These are phyloP conservation scores for Candida tropicalis DNA, from an alignment of 1,139 yeast species.

Conservation along the genomic window DNA sequence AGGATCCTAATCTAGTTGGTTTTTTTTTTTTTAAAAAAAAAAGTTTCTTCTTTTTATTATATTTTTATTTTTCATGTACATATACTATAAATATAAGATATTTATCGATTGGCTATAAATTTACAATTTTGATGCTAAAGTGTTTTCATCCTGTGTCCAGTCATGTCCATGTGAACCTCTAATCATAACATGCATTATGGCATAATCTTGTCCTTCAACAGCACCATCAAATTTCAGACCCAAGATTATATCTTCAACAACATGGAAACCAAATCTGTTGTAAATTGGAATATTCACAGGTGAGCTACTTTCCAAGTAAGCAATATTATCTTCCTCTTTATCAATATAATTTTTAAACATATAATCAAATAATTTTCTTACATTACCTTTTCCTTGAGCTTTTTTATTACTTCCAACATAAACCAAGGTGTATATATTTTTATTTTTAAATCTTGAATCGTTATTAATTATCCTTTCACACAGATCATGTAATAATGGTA, in stretches of 20 bases:
- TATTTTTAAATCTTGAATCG: slow-evolving; percentile 39
- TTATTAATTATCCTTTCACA: slow-evolving; percentile 37
- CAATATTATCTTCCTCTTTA: slow-evolving; percentile 36
- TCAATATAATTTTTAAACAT: slow-evolving; percentile 58
- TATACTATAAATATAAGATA: slow-evolving; percentile 9
- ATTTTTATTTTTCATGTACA: slow-evolving; percentile 1
- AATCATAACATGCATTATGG: slow-evolving; percentile 61
- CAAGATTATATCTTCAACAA: slow-evolving; percentile 51
- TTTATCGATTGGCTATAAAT: slow-evolving; percentile 14
- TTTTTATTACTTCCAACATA: slow-evolving; percentile 60
- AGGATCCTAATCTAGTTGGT: slow-evolving; percentile 9
- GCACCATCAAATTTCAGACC: slow-evolving; percentile 39
- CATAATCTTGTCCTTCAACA: slow-evolving; percentile 49
- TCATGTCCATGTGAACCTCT: slow-evolving; percentile 48
- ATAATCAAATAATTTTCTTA: slow-evolving; percentile 57
- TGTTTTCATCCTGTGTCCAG: slow-evolving; percentile 32
- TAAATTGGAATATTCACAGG: slow-evolving; percentile 57
- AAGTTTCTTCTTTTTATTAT: not conserved
- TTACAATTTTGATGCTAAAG: slow-evolving; percentile 17
- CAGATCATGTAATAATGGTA: slow-evolving; percentile 58
- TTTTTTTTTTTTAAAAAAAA: not conserved
- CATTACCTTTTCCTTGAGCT: slow-evolving; percentile 71
- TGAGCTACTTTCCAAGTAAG: slow-evolving; percentile 65
- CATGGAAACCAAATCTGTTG: slow-evolving; percentile 56
- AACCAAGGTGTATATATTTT: slow-evolving; percentile 57